Evolutionary conservation across 768 basidiomycete species (phyloP).

Genomic region (Leccinum rimulosum): DNA sequence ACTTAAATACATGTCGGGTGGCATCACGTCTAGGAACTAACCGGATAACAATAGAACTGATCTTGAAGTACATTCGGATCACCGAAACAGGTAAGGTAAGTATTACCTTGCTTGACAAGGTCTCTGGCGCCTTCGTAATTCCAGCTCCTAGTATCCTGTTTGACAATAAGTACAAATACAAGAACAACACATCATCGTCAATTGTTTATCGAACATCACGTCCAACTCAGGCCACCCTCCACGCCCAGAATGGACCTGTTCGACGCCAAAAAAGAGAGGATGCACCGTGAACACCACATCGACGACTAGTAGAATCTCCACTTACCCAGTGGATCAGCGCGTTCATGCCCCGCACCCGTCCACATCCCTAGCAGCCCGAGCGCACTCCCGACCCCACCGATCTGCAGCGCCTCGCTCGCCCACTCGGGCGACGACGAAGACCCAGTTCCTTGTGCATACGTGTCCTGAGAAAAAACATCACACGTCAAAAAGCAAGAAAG

Average conservation of each 20-base stretch:
- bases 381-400: constrained; percentile 53
- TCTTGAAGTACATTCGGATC: no score
- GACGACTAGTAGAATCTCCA: background rate
- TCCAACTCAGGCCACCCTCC: constrained; percentile 36
- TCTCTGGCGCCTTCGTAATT: no score
- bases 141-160: no score
- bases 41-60: no score
- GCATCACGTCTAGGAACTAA: no score
- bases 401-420: constrained; percentile 54
- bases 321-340: constrained; percentile 43
- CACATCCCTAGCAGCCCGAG: constrained; percentile 54
- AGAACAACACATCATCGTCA: no score
- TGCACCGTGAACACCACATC: background rate
- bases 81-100: no score
- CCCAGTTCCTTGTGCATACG: constrained; percentile 25
- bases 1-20: no score
- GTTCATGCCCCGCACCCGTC: constrained; percentile 51
- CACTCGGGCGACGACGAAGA: constrained; percentile 40
- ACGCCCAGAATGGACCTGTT: constrained; percentile 43
- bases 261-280: background rate
- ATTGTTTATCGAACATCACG: no score
- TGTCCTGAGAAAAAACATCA: constrained; percentile 12
- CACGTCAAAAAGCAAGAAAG: constrained; percentile 1
- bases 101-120: no score
- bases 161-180: no score